Evolutionary conservation across 176 grass and related monocot species (phyloP), one percentile per base, ranked within the genome.

Genomic region (Metroxylon sagu): DNA sequence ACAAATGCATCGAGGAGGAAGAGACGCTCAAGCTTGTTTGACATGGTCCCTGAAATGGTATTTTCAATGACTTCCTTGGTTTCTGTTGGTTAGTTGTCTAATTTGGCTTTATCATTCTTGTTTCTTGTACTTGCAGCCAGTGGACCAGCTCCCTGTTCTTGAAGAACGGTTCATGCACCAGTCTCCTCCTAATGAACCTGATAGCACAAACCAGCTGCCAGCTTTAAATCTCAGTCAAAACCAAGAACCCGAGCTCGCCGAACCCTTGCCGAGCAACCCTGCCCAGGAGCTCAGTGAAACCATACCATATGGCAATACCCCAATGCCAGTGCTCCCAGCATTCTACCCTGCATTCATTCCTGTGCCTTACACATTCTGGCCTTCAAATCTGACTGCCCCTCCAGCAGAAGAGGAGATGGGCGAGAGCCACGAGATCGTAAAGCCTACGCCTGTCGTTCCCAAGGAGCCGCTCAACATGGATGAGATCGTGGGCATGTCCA

Each of bases 1-100:
- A 82, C 71, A 66, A 96, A 96, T 58, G 74, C 81, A 29, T 85
- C 83, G 16, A 89, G 83, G 55, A 65, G 86, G 48, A 96, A 96
- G 80, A 84, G 86, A 8, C 84, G 91, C 29, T 82, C 86, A 54
- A 96, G 91, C 73, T 71, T 96, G 55, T 90, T 96, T 72, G 91
- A 96, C 65, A 90, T 96, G 86, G 74, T 90, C 14, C 71, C 83
- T 16, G 77, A 90, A 76, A 83, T 59, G 75, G 86, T 95, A 69
- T 66, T 70, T 43, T 6, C 2, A 43, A 43, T 43, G 35, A 43
- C 8, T 6, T 43, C 35, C 35, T 14, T 12, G 35, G 8, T 14
- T 43, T 14, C 35, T 39, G 35, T 12, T 43, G 35, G 35, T 43
- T 43, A 12, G 12, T 43, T 25, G 56, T 59, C 16, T 16, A 31